phyloP scores from a whole-genome alignment of 257 asterid genomes.

The Cordia subcordata region DNA sequence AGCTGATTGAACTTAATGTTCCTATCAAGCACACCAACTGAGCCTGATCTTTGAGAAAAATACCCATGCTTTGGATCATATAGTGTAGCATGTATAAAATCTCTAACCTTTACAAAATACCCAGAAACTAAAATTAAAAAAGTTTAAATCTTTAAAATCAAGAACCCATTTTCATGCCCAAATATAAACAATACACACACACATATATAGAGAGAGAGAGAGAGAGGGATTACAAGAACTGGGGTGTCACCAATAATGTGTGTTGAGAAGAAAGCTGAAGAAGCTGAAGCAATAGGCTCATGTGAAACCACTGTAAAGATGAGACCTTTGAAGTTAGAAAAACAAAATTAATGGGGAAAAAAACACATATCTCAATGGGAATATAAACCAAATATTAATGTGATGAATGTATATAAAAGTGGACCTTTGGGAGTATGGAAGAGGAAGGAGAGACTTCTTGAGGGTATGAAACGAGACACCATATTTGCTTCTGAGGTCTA shows the following conservation, averaged over 20 bases:
- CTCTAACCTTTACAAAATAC: conserved; percentile 61
- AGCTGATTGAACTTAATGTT: conserved; percentile 80
- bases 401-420: not conserved
- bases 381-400: too few relatives aligned
- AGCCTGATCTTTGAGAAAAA: conserved; percentile 77
- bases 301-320: conserved; percentile 44
- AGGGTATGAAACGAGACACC: conserved; percentile 54
- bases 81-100: conserved; percentile 73
- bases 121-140: not conserved
- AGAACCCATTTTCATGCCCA: not conserved
- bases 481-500: conserved; percentile 14
- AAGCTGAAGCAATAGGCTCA: conserved; percentile 9
- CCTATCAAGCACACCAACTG: conserved; percentile 88
- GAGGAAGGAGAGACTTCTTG: conserved; percentile 36
- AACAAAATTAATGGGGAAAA: not conserved
- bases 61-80: conserved; percentile 80
- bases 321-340: not conserved
- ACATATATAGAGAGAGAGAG: not conserved
- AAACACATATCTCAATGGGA: not conserved
- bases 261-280: conserved; percentile 56
- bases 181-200: not conserved
- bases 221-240: conserved; percentile 44
- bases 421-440: conserved; percentile 44
- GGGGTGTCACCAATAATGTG: conserved; percentile 63
- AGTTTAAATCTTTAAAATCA: conserved; percentile 10